Evolutionary conservation across 139 green algal genomes (phyloP).

Genomic region (Deuterostichococcus epilithicus): DNA sequence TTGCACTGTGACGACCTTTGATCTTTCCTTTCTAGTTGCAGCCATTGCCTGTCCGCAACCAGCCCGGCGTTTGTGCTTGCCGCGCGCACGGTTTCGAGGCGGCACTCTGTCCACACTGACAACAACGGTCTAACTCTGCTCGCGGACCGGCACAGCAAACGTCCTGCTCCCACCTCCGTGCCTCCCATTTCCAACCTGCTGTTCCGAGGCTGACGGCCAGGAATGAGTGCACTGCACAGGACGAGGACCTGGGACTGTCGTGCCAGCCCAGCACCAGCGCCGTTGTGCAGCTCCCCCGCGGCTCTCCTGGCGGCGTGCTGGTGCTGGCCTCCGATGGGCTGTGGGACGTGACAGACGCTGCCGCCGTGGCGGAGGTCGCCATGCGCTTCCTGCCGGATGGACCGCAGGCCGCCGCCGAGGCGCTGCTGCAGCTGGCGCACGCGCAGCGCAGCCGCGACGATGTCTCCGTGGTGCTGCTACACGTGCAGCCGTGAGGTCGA

Average conservation of each 20-base stretch:
- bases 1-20: not conserved
- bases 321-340: slow-evolving; percentile 59
- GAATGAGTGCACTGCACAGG: no score
- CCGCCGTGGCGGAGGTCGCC: not conserved
- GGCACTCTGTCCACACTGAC: no score
- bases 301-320: slow-evolving; percentile 23
- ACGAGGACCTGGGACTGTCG: slow-evolving; percentile 65
- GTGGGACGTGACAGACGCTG: slow-evolving; percentile 50
- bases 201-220: slow-evolving; percentile 3
- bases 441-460: slow-evolving; percentile 42
- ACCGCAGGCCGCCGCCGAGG: slow-evolving; percentile 21
- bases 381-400: not conserved
- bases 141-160: no score
- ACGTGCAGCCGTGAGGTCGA: not conserved
- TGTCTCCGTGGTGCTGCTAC: slow-evolving; percentile 31
- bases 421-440: slow-evolving; percentile 32
- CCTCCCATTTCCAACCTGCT: not conserved
- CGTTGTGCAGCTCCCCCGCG: slow-evolving; percentile 28
- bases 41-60: not conserved
- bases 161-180: not conserved
- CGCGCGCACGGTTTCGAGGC: no score
- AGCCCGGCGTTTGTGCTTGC: no score
- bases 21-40: not conserved
- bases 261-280: slow-evolving; percentile 45
- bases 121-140: no score